Percentiles rank a stretch among this genome's conserved stretches.
These are phyloP conservation scores for Scedosporium aurantiacum DNA, from an alignment of 2,329 filamentous ascomycete species.

Conservation along the genomic window DNA sequence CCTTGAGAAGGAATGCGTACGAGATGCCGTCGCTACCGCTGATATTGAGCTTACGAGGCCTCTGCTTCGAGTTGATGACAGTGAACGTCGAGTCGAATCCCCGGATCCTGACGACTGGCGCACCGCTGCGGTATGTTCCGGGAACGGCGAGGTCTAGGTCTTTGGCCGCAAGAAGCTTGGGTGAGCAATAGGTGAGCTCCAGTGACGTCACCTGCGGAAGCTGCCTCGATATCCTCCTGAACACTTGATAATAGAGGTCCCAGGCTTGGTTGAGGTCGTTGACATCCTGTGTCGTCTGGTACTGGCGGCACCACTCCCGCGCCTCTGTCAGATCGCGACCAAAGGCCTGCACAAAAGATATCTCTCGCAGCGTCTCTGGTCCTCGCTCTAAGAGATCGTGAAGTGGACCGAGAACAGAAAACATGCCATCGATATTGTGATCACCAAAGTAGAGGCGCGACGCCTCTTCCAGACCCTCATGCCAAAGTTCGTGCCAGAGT, in stretches of 20 bases:
- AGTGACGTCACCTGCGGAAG: conserved; percentile 84
- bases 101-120: conserved; percentile 70
- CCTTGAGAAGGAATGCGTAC: conserved; percentile 88
- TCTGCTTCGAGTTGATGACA: conserved; percentile 95
- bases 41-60: conserved; percentile 78
- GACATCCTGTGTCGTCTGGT: conserved; percentile 76
- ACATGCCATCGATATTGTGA: conserved; percentile 96
- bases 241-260: conserved; percentile 98
- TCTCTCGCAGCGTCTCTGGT: conserved; percentile 85
- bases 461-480: conserved; percentile 93
- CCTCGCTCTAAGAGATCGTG: conserved; percentile 86
- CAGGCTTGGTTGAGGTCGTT: conserved; percentile 96
- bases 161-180: conserved; percentile 74
- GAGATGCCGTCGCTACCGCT: conserved; percentile 79
- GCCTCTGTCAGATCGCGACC: conserved; percentile 91
- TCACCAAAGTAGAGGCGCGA: conserved; percentile 95
- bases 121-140: conserved; percentile 75
- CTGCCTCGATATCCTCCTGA: conserved; percentile 88
- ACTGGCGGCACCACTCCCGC: conserved; percentile 90
- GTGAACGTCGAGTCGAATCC: conserved; percentile 83
- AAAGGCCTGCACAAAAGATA: conserved; percentile 96
- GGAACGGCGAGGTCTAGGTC: conserved; percentile 92
- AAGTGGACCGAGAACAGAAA: conserved; percentile 75
- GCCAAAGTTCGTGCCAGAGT: conserved; percentile 98
- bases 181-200: conserved; percentile 93